Base-by-base conservation (phyloP, 2,329 filamentous ascomycete species). In the Fusarium clavum region DNA sequence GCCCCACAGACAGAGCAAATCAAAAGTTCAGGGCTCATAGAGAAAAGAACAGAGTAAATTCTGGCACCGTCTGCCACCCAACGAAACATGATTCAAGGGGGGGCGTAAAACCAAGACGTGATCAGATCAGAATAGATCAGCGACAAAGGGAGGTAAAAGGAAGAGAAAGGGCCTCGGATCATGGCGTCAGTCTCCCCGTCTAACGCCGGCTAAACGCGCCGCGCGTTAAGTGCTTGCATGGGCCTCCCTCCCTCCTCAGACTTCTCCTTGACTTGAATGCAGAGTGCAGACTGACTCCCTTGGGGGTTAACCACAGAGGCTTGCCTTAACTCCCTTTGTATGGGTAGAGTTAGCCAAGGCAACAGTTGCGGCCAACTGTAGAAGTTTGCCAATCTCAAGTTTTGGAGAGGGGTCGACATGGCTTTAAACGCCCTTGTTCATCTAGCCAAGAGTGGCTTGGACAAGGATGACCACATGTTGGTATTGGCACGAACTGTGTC, bases 161-260 rank as follows among this genome's bases (percentile, higher is more conserved):
- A 53, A 40, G 44, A 43, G 30, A 40, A 47, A 43, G 34, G 41
- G 44, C 43, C 34, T 46, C 57, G 46, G 67, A 56, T 51, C 66
- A 71, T 70, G 52, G 63, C 68, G 47, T 71, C 58, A 71, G 67
- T 70, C 67, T 70, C 67, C 51, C 67, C 51, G 56, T 61, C 55
- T 30, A 41, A 64, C 49, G 55, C 57, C 62, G 40, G 41, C 32
- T 44, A 61, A 57, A 57, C 63, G 67, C 52, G 67, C 59, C 59
- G 45, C 69, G 69, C 61, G 69, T 71, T 71, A 71, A 71, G 69
- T 71, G 69, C 69, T 71, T 71, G 69, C 69, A 71, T 69, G 43
- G 55, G n/a, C 22, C 41, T 30, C 27, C 40, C 46, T 48, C 41
- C 41, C 27, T 43, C 34, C 45, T 45, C 18, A 58, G 13, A 38